These are phyloP conservation scores for Stephania yunnanensis DNA, from an alignment of 164 flowering plant genomes.

Conservation along the genomic window DNA sequence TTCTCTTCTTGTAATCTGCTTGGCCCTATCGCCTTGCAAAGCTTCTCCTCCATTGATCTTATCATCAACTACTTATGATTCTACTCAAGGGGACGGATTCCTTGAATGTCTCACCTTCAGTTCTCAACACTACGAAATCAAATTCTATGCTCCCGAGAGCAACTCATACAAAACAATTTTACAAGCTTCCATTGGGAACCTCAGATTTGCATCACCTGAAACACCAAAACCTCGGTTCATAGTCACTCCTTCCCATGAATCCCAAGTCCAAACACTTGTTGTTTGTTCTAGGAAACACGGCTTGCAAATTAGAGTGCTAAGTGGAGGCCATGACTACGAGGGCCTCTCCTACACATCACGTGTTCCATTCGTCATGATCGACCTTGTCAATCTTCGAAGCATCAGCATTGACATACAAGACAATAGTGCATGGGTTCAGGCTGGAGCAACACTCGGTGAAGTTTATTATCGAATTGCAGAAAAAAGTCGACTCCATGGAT, in stretches of 20 bases:
- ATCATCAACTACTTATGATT: too few relatives aligned
- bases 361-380: not conserved
- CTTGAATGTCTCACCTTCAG: too few relatives aligned
- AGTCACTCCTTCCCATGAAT: not conserved
- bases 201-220: not conserved
- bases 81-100: too few relatives aligned
- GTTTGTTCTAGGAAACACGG: not conserved
- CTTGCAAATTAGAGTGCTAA: not conserved
- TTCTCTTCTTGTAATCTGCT: too few relatives aligned
- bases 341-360: conserved; percentile 1
- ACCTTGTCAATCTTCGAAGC: conserved; percentile 20
- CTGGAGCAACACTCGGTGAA: conserved; percentile 39
- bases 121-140: not conserved
- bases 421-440: conserved; percentile 35
- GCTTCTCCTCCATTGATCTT: too few relatives aligned
- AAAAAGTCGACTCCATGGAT: conserved; percentile 30
- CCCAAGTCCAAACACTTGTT: not conserved
- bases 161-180: not conserved
- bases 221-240: conserved; percentile 1
- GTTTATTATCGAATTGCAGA: conserved; percentile 29
- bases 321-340: conserved; percentile 8
- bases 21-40: too few relatives aligned
- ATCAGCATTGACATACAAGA: conserved; percentile 19
- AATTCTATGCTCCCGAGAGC: not conserved
- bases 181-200: not conserved